Evolutionary conservation across 108 stramenopile species (phyloP).

Genomic region (Nitzschia inconspicua): DNA sequence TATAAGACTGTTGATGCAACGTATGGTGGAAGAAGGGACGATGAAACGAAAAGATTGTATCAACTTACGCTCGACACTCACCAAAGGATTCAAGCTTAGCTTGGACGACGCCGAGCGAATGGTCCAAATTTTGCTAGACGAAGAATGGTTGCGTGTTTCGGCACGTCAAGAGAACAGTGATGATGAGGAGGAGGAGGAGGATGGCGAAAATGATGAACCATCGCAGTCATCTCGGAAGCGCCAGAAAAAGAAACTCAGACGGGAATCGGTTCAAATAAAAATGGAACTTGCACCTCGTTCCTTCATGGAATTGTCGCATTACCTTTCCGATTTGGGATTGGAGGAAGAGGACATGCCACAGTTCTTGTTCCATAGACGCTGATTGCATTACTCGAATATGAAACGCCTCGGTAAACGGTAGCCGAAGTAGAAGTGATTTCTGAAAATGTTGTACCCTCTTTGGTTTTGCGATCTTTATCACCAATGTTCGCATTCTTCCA

Average conservation of each 20-base stretch:
- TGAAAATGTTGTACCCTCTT: too few species aligned
- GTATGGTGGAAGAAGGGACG: constrained; percentile 25
- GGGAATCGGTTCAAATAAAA: constrained; percentile 11
- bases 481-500: too few species aligned
- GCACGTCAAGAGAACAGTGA: constrained; percentile 16
- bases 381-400: too few species aligned
- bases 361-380: constrained; percentile 64
- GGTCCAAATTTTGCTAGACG: constrained; percentile 32
- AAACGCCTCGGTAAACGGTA: too few species aligned
- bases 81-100: too few species aligned
- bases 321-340: constrained; percentile 48
- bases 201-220: too few species aligned
- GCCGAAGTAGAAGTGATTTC: too few species aligned
- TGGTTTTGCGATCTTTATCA: too few species aligned
- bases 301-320: constrained; percentile 55
- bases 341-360: constrained; percentile 60
- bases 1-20: constrained; percentile 44
- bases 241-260: constrained; percentile 26
- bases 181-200: too few species aligned
- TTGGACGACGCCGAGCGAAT: constrained; percentile 44
- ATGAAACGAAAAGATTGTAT: constrained; percentile 11
- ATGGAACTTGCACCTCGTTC: constrained; percentile 59
- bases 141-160: constrained; percentile 31
- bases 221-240: too few species aligned
- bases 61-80: too few species aligned